Evolutionary conservation across 2,329 filamentous ascomycete genomes (phyloP), one percentile per base, ranked within the genome.

Genomic region (Pestalotiopsis sp.): DNA sequence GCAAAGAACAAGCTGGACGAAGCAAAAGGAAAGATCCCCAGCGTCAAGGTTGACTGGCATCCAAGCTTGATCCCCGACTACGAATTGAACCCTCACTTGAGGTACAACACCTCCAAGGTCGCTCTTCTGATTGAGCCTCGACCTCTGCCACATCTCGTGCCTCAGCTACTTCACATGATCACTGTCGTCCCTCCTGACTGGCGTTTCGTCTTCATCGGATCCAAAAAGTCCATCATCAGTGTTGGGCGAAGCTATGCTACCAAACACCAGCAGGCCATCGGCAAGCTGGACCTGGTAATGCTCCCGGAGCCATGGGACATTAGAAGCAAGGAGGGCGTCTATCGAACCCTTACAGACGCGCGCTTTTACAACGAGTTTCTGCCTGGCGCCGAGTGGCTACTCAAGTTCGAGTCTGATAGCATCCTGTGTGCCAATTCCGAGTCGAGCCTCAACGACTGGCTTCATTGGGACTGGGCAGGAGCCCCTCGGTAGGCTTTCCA

Each of bases 361-460:
- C 80, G 83, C 52, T 86, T 88, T 72, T 88, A 88, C 72, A 79
- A 85, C 69, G 81, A 84, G 69, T 81, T 85, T 62, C 72, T 87
- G 20, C 81, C 84, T 0, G 79, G 78, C 0, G 84, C 83, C 40
- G 85, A 88, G 75, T 87, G 84, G 84, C 75, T 88, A 30, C 77
- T 88, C 65, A 83, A 84, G 72, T 88, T 83, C 71, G 84, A 88
- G 70, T 78, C 81, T n/a, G 86, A 88, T 73, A 86, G 83, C 71
- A 86, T 88, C 59, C 75, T 88, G 59, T 88, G 86, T 71, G 82
- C 85, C 66, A 87, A 87, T 72, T 85, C 84, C 11, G 78, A 78
- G n/a, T 78, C 74, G 52, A 83, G 83, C 69, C 73, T 88, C 52
- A 83, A 88, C 70, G 83, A 86, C 5, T 88, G 84, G 84, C 76